Conservation (phyloP, 1,139 yeast genomes). For the Taiozyma sp. region DNA sequence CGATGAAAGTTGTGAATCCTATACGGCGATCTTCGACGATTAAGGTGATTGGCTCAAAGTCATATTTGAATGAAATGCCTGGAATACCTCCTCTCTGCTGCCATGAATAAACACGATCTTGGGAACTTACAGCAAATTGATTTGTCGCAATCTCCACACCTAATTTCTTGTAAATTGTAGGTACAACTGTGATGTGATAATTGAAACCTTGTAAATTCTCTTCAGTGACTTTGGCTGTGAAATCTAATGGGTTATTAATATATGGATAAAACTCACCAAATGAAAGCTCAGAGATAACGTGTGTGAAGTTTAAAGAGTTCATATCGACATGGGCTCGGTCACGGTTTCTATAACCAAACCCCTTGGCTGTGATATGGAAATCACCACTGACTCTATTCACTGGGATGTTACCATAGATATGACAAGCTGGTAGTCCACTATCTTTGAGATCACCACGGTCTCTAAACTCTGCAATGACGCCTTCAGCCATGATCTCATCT, state of each 20-base stretch:
- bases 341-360: conserved; percentile 46
- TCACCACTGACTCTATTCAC: conserved; percentile 86
- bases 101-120: conserved; percentile 19
- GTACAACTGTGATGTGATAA: conserved; percentile 77
- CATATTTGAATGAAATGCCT: conserved; percentile 79
- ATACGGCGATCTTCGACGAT: conserved; percentile 64
- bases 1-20: conserved; percentile 71
- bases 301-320: conserved; percentile 69
- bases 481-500: conserved; percentile 59
- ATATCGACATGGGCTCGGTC: conserved; percentile 40
- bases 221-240: conserved; percentile 51
- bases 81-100: conserved; percentile 41
- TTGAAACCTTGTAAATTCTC: conserved; percentile 43
- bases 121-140: conserved; percentile 63
- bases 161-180: conserved; percentile 67
- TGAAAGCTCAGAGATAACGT: conserved; percentile 79
- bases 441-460: conserved; percentile 27
- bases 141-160: conserved; percentile 75
- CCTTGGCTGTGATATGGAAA: conserved; percentile 76
- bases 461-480: conserved; percentile 59
- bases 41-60: conserved; percentile 82
- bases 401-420: conserved; percentile 80
- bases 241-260: conserved; percentile 80
- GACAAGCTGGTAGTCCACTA: conserved; percentile 70
- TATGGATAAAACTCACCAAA: conserved; percentile 89